Conservation (phyloP, 2,329 filamentous ascomycete genomes). For the Sporothrix inflata region DNA sequence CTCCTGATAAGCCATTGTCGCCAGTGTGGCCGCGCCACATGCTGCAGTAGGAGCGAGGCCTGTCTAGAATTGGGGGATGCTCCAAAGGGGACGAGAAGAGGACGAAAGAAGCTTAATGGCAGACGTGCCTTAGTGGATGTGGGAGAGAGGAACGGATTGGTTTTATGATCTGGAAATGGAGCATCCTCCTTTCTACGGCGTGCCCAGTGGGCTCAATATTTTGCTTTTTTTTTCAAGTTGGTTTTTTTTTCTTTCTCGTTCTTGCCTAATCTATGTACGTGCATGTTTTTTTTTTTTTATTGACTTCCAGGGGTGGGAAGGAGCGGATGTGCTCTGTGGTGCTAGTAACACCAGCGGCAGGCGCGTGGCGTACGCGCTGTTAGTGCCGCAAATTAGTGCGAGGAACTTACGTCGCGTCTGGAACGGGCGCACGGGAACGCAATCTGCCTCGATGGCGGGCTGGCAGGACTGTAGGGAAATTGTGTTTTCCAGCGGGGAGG, state of each 20-base stretch:
- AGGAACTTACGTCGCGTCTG: slow-evolving; percentile 22
- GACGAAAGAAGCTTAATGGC: slow-evolving; percentile 25
- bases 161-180: slow-evolving; percentile 21
- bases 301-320: slow-evolving; percentile 32
- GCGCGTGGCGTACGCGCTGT: slow-evolving; percentile 26
- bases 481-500: neutral
- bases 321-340: slow-evolving; percentile 21
- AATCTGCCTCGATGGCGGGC: slow-evolving; percentile 23
- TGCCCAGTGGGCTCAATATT: neutral
- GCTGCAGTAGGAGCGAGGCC: slow-evolving; percentile 22
- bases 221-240: slow-evolving; percentile 5
- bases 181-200: slow-evolving; percentile 2
- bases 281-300: slow-evolving; percentile 28
- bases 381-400: slow-evolving; percentile 22
- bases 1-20: slow-evolving; percentile 33
- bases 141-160: slow-evolving; percentile 19
- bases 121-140: slow-evolving; percentile 21
- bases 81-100: neutral
- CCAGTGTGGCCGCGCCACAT: slow-evolving; percentile 12
- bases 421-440: slow-evolving; percentile 27
- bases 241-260: slow-evolving; percentile 24
- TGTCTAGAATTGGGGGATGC: neutral
- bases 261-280: slow-evolving; percentile 25
- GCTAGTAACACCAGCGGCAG: slow-evolving; percentile 6
- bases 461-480: slow-evolving; percentile 19